phyloP scores from a whole-genome alignment of 148 eudicot species.

The Talinum fruticosum region DNA sequence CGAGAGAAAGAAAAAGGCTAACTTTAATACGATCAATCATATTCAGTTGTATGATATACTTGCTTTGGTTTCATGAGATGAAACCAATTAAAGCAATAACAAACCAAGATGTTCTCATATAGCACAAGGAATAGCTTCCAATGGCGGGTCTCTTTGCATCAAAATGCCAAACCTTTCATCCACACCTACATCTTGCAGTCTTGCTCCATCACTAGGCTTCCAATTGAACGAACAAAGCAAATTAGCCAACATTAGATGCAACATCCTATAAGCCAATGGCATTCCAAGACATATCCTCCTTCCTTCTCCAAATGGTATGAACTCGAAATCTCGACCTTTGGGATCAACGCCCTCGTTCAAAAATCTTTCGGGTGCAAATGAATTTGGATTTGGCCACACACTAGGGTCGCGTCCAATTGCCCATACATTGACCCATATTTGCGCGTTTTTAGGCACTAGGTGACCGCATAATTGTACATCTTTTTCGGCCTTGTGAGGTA shows the following conservation, averaged over 20 bases:
- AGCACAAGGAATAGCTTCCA: conserved; percentile 8
- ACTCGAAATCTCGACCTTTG: conserved; percentile 25
- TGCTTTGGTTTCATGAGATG: too few species aligned
- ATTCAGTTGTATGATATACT: too few species aligned
- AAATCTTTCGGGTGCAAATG: conserved; percentile 35
- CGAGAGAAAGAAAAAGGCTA: too few species aligned
- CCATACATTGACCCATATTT: conserved; percentile 38
- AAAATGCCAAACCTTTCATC: conserved; percentile 31
- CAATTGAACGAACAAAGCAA: conserved; percentile 29
- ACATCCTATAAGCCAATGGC: conserved; percentile 23
- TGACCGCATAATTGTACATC: conserved; percentile 20
- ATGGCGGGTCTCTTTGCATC: conserved; percentile 23
- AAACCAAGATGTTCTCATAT: conserved; percentile 1
- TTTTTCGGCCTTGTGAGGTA: conserved; percentile 30
- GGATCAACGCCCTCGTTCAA: conserved; percentile 10
- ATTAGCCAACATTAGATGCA: conserved; percentile 22
- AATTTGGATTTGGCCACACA: conserved; percentile 22
- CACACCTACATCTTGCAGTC: conserved; percentile 22
- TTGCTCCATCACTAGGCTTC: conserved; percentile 24
- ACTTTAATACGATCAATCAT: too few species aligned
- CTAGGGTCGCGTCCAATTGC: conserved; percentile 24
- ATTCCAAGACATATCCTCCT: conserved; percentile 25
- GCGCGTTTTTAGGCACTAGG: conserved; percentile 29
- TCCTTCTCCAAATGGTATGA: conserved; percentile 29
- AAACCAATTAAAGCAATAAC: not conserved